Percentiles rank a stretch among this genome's conserved stretches.
phyloP scores from a whole-genome alignment of 176 grass and related monocot genomes.

The Raddia distichophylla region DNA sequence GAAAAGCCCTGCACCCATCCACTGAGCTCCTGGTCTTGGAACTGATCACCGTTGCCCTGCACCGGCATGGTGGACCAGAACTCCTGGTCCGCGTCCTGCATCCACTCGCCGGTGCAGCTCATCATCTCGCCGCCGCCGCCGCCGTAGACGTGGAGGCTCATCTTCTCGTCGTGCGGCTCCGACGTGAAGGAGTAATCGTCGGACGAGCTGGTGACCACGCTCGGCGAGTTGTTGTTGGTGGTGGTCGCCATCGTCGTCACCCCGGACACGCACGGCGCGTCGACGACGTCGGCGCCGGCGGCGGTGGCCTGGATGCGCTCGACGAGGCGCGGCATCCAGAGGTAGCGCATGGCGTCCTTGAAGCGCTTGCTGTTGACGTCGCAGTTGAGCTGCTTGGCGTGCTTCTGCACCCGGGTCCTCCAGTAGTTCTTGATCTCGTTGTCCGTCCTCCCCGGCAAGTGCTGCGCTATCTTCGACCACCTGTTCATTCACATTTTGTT shows the following conservation, averaged over 20 bases:
- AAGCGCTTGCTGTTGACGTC: constrained; percentile 51
- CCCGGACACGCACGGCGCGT: background rate
- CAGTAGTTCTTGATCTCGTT: constrained; percentile 78
- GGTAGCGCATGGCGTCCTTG: constrained; percentile 49
- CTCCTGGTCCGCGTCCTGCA: constrained; percentile 14
- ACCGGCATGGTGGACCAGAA: constrained; percentile 34
- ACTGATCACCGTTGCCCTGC: background rate
- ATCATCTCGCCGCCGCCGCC: background rate
- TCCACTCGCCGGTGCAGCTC: background rate
- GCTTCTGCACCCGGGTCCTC: constrained; percentile 63
- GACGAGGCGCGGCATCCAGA: constrained; percentile 53
- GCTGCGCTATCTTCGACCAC: constrained; percentile 63
- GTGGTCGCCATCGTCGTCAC: background rate
- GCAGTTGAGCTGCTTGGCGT: constrained; percentile 54
- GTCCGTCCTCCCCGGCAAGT: constrained; percentile 55
- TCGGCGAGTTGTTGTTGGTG: background rate
- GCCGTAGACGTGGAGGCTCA: background rate
- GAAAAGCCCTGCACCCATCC: constrained; percentile 59
- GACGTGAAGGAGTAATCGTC: constrained; percentile 32
- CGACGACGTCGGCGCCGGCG: background rate
- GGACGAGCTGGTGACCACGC: constrained; percentile 26
- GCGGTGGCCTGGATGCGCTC: constrained; percentile 20
- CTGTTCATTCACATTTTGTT: background rate
- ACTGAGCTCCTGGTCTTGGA: constrained; percentile 17
- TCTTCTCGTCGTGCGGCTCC: constrained; percentile 1